phyloP scores from a whole-genome alignment of 306 rosid species.

The Cicer bijugum region DNA sequence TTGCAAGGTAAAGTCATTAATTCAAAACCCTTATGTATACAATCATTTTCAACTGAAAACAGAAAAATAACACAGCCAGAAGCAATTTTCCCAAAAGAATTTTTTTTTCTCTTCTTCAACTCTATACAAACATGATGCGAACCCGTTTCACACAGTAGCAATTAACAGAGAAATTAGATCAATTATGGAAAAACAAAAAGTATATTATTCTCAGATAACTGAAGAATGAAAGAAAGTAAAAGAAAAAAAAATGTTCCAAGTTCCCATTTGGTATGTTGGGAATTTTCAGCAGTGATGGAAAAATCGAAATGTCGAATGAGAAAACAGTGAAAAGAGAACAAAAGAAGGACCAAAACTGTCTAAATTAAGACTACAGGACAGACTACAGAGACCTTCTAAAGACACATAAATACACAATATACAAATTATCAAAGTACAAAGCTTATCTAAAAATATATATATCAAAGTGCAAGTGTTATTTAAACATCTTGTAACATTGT shows the following conservation, averaged over 20 bases:
- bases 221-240: neutral
- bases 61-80: neutral
- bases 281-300: slow-evolving; percentile 25
- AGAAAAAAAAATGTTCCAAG: slow-evolving; percentile 23
- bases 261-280: slow-evolving; percentile 26
- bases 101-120: too few species aligned
- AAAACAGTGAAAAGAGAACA: slow-evolving; percentile 17
- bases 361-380: slow-evolving; percentile 25
- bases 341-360: neutral
- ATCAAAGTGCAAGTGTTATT: neutral
- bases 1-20: neutral
- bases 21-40: neutral
- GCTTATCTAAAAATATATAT: neutral
- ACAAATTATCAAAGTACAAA: slow-evolving; percentile 4
- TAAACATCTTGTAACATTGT: too few species aligned
- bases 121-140: too few species aligned
- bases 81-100: neutral
- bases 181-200: neutral
- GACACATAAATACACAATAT: slow-evolving; percentile 22
- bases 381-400: slow-evolving; percentile 39
- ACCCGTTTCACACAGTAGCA: too few species aligned
- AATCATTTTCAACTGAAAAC: neutral
- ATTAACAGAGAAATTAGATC: too few species aligned
- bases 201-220: neutral
- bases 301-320: slow-evolving; percentile 35